These are phyloP conservation scores for Phytopythium vexans DNA, from an alignment of 352 stramenopile species.

Conservation along the genomic window DNA sequence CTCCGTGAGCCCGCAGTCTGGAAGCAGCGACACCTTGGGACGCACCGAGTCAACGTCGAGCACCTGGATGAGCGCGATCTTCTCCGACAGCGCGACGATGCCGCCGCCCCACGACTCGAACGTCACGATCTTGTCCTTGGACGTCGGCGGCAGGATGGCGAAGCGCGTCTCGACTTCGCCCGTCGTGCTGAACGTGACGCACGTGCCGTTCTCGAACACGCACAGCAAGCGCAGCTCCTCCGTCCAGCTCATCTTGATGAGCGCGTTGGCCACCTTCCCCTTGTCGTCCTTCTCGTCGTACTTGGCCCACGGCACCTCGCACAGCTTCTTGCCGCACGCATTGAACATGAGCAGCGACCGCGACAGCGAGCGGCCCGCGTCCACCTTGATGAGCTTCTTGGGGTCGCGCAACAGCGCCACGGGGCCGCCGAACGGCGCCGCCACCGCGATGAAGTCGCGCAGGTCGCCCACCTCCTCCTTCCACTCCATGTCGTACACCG, in stretches of 20 bases:
- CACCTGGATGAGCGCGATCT: constrained; percentile 79
- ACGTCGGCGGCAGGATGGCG: constrained; percentile 50
- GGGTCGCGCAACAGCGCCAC: constrained; percentile 71
- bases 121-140: constrained; percentile 76
- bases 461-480: constrained; percentile 55
- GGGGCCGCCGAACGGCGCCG: constrained; percentile 66
- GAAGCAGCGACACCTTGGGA: constrained; percentile 70
- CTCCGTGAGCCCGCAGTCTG: constrained; percentile 69
- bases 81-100: constrained; percentile 76
- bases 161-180: constrained; percentile 78
- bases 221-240: constrained; percentile 78
- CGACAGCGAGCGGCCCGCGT: constrained; percentile 38
- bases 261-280: constrained; percentile 30
- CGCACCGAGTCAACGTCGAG: constrained; percentile 78
- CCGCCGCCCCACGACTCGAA: constrained; percentile 74
- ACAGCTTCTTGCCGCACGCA: constrained; percentile 60
- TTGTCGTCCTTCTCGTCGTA: constrained; percentile 63
- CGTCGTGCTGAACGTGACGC: constrained; percentile 63
- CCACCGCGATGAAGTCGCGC: constrained; percentile 56
- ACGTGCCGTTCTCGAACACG: constrained; percentile 73
- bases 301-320: constrained; percentile 52
- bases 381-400: constrained; percentile 71
- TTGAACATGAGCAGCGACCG: constrained; percentile 77
- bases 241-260: constrained; percentile 78
- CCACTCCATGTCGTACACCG: constrained; percentile 67